phyloP scores from a whole-genome alignment of 805 yeast genomes.

The Lachancea cidri region DNA sequence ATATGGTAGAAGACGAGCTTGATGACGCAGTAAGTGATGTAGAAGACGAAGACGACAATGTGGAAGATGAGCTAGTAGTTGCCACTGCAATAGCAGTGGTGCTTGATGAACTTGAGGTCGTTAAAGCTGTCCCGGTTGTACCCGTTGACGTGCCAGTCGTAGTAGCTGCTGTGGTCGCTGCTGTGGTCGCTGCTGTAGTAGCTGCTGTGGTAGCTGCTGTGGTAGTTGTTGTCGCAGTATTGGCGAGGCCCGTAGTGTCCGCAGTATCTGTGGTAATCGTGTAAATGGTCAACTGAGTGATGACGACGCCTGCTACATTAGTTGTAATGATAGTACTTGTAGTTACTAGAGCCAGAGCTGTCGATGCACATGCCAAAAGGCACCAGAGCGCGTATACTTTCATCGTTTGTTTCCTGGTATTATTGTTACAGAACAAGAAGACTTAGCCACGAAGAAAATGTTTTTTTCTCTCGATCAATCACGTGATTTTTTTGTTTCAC shows the following conservation, averaged over 20 bases:
- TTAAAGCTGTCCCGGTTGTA: too few species aligned
- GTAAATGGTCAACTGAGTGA: slow-evolving; percentile 10
- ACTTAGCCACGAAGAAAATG: not conserved
- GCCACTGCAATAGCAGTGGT: slow-evolving; percentile 7
- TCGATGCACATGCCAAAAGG: not conserved
- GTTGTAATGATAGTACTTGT: slow-evolving; percentile 1
- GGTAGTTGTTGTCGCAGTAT: slow-evolving; percentile 11
- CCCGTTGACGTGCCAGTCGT: slow-evolving; percentile 24
- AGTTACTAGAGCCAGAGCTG: slow-evolving; percentile 1
- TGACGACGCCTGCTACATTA: slow-evolving; percentile 5
- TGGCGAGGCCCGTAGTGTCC: slow-evolving; percentile 13
- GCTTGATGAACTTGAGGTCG: slow-evolving; percentile 13
- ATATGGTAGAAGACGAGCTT: too few species aligned
- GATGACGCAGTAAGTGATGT: slow-evolving; percentile 10
- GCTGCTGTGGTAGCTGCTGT: slow-evolving; percentile 15
- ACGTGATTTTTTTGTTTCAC: not conserved
- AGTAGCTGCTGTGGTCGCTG: slow-evolving; percentile 14
- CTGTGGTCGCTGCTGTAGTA: slow-evolving; percentile 12
- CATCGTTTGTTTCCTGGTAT: not conserved
- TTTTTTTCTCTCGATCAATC: not conserved
- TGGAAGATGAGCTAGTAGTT: slow-evolving; percentile 13
- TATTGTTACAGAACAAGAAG: not conserved
- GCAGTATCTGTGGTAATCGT: slow-evolving; percentile 12
- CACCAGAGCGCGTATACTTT: not conserved
- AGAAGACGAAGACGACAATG: slow-evolving; percentile 6